Evolutionary conservation across 2,329 filamentous ascomycete genomes (phyloP), one percentile per base, ranked within the genome.

Genomic region (Fusarium compactum): DNA sequence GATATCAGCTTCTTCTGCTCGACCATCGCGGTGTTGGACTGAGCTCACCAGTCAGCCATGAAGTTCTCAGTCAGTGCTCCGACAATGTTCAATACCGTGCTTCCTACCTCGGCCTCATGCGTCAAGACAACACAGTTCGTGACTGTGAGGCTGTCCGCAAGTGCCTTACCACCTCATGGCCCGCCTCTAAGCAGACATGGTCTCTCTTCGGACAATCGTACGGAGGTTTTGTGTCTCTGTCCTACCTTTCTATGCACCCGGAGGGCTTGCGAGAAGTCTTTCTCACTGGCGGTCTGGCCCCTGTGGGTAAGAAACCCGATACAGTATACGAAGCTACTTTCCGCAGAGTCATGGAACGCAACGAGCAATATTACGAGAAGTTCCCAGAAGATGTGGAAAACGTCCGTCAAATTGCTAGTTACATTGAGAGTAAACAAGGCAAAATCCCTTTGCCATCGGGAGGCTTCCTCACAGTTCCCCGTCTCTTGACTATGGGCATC

Each of bases 21-120:
- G 95, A 98, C 79, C 95, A 97, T 78, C 89, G 95, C 53, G 95
- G 95, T 15, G 97, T 94, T 5, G 95, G 95, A 2, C 83, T 97
- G 53, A 97, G 93, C 77, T 92, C 90, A 3, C 92, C 95, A 2
- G 88, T 98, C 44, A 92, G 92, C 2, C 89, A 92, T 11, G 87
- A 87, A 11, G 94, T 91, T 9, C 85, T 98, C 7, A 86, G 87
- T 34, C 47, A 72, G 16, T 61, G 78, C 5, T 82, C 87, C 15
- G 86, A 90, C 41, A 92, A 91, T 8, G 86, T 88, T 62, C 80
- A 86, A 47, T 88, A 88, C 61, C 94, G 98, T 80, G 92, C 91
- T 9, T 87, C 90, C 56, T 97, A 97, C 75, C 85, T 98, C 69
- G 92, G 92, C 78, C 85, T 90, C 41, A 97, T 97, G 83, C 89